phyloP scores from a whole-genome alignment of 2,329 filamentous ascomycete genomes.

The Monosporascus sp. region DNA sequence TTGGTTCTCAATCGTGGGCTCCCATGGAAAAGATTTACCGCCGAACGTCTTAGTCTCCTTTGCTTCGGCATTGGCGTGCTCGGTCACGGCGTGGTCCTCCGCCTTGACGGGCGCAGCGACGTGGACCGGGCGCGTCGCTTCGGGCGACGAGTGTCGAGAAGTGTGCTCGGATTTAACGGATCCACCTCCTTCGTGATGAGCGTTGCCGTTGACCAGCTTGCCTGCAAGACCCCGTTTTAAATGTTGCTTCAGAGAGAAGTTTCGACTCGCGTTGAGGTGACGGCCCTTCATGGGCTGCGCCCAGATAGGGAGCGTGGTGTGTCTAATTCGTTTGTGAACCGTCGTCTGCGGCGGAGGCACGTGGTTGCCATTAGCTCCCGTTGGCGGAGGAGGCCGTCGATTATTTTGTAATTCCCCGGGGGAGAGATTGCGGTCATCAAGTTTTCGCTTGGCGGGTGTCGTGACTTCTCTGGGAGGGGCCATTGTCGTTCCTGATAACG shows the following conservation, averaged over 20 bases:
- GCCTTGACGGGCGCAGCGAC: constrained; percentile 14
- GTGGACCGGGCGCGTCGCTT: constrained; percentile 33
- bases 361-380: constrained; percentile 41
- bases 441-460: constrained; percentile 43
- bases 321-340: constrained; percentile 31
- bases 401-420: constrained; percentile 47
- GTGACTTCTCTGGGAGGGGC: constrained; percentile 28
- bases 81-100: constrained; percentile 12
- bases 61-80: constrained; percentile 1
- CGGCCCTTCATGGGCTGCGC: constrained; percentile 35
- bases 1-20: constrained; percentile 62
- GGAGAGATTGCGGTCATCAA: constrained; percentile 42
- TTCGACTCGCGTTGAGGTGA: constrained; percentile 34
- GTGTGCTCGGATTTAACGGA: constrained; percentile 23
- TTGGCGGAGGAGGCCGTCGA: constrained; percentile 43
- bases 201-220: constrained; percentile 17
- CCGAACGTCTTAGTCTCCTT: constrained; percentile 18
- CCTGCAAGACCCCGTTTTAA: constrained; percentile 3
- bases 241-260: constrained; percentile 38
- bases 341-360: constrained; percentile 14
- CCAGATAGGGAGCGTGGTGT: constrained; percentile 41
- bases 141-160: constrained; percentile 44
- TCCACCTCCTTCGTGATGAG: constrained; percentile 12
- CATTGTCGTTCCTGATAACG: constrained; percentile 27
- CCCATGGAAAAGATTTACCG: constrained; percentile 44